A percentile compares a stretch with the other conserved stretches of the same genome.
These are phyloP conservation scores for Cardiospermum halicacabum DNA, from an alignment of 345 rosid species.

Conservation along the genomic window DNA sequence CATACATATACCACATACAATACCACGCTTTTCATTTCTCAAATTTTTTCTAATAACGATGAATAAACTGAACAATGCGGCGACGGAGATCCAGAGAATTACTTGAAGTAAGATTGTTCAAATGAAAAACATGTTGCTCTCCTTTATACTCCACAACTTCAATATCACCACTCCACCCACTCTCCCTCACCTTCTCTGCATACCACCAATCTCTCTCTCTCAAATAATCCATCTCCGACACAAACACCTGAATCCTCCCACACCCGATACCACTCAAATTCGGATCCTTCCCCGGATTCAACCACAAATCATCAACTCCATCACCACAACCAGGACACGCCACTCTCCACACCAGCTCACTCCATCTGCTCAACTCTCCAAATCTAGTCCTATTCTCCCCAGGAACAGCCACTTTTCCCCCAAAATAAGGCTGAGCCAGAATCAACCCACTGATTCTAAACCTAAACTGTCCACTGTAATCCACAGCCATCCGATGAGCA, in stretches of 20 bases:
- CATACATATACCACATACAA: no score
- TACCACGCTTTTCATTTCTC: no score
- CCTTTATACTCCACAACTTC: slow-evolving; percentile 30
- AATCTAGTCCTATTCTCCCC: slow-evolving; percentile 5
- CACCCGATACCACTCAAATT: slow-evolving; percentile 31
- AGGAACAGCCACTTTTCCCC: slow-evolving; percentile 21
- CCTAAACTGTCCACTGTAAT: slow-evolving; percentile 12
- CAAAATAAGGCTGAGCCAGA: slow-evolving; percentile 29
- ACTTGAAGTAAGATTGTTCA: slow-evolving; percentile 19
- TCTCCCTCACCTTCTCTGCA: slow-evolving; percentile 23
- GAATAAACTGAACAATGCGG: no score
- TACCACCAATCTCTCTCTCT: slow-evolving; percentile 37
- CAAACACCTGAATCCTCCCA: slow-evolving; percentile 33
- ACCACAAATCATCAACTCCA: slow-evolving; percentile 44
- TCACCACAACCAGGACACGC: slow-evolving; percentile 28
- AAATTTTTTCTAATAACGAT: no score
- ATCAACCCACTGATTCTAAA: slow-evolving; percentile 15
- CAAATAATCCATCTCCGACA: slow-evolving; percentile 33
- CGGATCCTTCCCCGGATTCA: slow-evolving; percentile 39
- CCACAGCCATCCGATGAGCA: slow-evolving; percentile 19
- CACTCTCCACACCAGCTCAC: slow-evolving; percentile 17
- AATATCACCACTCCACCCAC: slow-evolving; percentile 40
- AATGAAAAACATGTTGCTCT: slow-evolving; percentile 46
- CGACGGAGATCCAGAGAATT: slow-evolving; percentile 29
- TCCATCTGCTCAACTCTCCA: neutral